Conservation (phyloP, 2,329 filamentous ascomycete species). For the Pseudopithomyces maydicus region DNA sequence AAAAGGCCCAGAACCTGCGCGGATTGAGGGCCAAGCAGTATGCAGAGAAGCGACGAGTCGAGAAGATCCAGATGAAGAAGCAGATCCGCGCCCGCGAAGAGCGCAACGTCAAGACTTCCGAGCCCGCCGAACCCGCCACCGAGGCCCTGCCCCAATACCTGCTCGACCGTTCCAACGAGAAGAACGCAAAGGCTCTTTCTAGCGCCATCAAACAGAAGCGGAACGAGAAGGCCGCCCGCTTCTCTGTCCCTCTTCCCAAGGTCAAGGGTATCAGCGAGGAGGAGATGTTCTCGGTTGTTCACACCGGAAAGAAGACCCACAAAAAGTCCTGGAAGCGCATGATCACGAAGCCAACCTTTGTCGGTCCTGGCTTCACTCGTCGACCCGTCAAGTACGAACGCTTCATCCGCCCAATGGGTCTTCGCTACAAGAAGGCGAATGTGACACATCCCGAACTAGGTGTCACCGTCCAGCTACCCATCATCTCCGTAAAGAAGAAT, state of each 20-base stretch:
- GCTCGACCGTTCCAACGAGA: conserved; percentile 77
- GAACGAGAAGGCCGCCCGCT: conserved; percentile 85
- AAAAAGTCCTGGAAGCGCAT: conserved; percentile 81
- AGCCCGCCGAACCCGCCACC: conserved; percentile 75
- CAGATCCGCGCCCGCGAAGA: conserved; percentile 87
- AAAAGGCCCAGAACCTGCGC: conserved; percentile 90
- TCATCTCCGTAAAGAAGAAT: conserved; percentile 76
- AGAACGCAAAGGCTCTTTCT: conserved; percentile 74
- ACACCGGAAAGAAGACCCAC: conserved; percentile 82
- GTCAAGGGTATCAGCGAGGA: conserved; percentile 92
- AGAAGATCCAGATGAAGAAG: conserved; percentile 68
- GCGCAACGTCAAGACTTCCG: conserved; percentile 87
- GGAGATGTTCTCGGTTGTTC: conserved; percentile 89
- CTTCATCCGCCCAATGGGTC: conserved; percentile 60
- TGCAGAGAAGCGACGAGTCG: conserved; percentile 89
- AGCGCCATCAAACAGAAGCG: conserved; percentile 96
- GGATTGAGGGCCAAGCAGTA: conserved; percentile 92
- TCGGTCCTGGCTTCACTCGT: conserved; percentile 87
- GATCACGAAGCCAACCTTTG: conserved; percentile 87
- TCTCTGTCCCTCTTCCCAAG: conserved; percentile 89
- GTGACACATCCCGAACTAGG: conserved; percentile 77
- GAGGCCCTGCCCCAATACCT: conserved; percentile 91
- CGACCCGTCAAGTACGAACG: conserved; percentile 76
- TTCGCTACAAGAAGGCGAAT: conserved; percentile 79
- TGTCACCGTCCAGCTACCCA: conserved; percentile 74